Percentiles rank a stretch among this genome's conserved stretches.
Conservation (phyloP, 2,329 filamentous ascomycete genomes). For the Juglanconis sp. region DNA sequence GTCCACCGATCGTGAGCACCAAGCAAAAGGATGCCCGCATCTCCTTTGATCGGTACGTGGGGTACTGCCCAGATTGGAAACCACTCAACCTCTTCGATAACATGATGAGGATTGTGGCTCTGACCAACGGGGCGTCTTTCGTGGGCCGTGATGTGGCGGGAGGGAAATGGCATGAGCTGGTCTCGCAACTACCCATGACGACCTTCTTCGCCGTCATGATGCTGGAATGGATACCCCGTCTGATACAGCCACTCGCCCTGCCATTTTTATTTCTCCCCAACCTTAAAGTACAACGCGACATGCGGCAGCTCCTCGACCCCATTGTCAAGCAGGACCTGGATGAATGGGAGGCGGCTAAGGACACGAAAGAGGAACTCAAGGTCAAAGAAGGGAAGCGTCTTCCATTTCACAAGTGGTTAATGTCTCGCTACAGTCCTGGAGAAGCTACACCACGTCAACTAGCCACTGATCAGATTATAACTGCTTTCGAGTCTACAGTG, state of each 20-base stretch:
- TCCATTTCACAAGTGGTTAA: background rate
- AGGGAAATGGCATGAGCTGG: background rate
- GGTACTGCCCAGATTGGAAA: background rate
- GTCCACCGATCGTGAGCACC: background rate
- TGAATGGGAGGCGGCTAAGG: background rate
- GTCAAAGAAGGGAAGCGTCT: background rate
- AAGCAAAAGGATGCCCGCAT: background rate
- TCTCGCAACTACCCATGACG: background rate
- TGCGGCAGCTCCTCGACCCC: background rate
- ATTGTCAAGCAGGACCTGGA: background rate
- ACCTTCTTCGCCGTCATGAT: background rate
- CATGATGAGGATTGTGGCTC: background rate
- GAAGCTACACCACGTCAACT: conserved; percentile 1
- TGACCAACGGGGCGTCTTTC: background rate
- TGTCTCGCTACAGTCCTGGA: background rate
- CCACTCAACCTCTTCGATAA: background rate
- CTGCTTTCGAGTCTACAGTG: conserved; percentile 15
- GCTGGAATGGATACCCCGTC: background rate
- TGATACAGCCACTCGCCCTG: background rate
- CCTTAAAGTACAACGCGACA: background rate
- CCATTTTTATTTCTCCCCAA: background rate
- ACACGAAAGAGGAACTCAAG: background rate
- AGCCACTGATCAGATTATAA: conserved; percentile 11
- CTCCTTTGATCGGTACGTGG: background rate
- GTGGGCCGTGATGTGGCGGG: background rate